Conservation (phyloP, 2,329 filamentous ascomycete genomes). For the Pseudogymnoascus sp. region DNA sequence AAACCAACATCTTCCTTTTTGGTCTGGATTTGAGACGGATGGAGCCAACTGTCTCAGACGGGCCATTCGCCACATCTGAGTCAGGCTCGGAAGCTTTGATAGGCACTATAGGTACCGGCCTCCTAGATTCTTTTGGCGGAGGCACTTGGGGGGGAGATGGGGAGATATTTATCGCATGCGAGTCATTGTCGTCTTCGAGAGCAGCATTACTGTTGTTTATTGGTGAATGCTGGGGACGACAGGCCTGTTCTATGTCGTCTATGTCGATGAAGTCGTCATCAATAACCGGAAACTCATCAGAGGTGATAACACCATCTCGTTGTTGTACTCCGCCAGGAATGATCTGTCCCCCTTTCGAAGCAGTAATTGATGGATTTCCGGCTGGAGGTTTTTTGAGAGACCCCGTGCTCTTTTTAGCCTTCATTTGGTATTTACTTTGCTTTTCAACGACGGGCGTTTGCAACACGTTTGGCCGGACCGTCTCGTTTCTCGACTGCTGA, state of each 20-base stretch:
- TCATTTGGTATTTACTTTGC: background rate
- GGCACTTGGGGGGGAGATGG: background rate
- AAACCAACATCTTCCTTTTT: conserved; percentile 12
- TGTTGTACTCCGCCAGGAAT: background rate
- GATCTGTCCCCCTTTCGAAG: background rate
- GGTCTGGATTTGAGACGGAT: conserved; percentile 13
- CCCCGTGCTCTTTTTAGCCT: background rate
- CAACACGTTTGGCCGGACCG: background rate
- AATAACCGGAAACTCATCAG: background rate
- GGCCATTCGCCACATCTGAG: background rate
- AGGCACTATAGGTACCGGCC: background rate
- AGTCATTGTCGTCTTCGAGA: background rate
- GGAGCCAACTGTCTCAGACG: background rate
- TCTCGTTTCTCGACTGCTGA: background rate
- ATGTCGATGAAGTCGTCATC: conserved; percentile 13
- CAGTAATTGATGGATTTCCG: background rate
- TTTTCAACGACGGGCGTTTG: background rate
- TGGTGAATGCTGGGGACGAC: background rate
- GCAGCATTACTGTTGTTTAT: background rate
- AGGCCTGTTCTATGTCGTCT: background rate
- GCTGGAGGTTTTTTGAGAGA: background rate
- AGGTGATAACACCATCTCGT: background rate
- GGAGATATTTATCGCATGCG: background rate
- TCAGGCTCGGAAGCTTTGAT: background rate
- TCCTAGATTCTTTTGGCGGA: background rate